Conservation (phyloP, 257 asterid species). For the Euphrasia confusa region DNA sequence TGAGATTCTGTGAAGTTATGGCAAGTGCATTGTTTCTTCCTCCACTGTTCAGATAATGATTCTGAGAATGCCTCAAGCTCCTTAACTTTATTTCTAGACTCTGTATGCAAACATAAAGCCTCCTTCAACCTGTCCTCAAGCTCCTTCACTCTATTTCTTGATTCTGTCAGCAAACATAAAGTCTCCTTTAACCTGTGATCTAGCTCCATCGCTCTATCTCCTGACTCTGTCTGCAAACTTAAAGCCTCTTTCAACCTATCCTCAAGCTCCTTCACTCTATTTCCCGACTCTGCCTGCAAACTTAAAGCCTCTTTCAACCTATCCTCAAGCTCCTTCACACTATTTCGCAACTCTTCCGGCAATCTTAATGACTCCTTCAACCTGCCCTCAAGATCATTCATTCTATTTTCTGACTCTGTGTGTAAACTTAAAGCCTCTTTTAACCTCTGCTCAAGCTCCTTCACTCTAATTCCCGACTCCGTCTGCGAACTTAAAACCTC, state of each 20-base stretch:
- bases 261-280: slow-evolving; percentile 50
- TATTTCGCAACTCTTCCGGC: not conserved
- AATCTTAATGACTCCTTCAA: not conserved
- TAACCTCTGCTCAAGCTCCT: slow-evolving; percentile 43
- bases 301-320: slow-evolving; percentile 41
- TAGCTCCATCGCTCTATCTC: slow-evolving; percentile 44
- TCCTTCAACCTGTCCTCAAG: slow-evolving; percentile 45
- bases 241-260: slow-evolving; percentile 34
- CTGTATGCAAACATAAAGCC: slow-evolving; percentile 31
- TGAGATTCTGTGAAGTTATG: slow-evolving; percentile 67
- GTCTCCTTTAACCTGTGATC: slow-evolving; percentile 55
- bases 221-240: slow-evolving; percentile 38
- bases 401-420: slow-evolving; percentile 1
- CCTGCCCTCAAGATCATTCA: slow-evolving; percentile 4
- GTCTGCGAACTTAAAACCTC: not conserved
- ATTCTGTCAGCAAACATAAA: slow-evolving; percentile 29
- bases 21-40: slow-evolving; percentile 55
- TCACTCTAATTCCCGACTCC: not conserved
- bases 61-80: slow-evolving; percentile 52
- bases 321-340: slow-evolving; percentile 36
- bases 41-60: slow-evolving; percentile 49
- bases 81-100: slow-evolving; percentile 40
- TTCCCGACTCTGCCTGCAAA: slow-evolving; percentile 34
- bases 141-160: slow-evolving; percentile 41
- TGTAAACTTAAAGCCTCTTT: slow-evolving; percentile 33